These are phyloP conservation scores for Onygena corvina DNA, from an alignment of 2,329 filamentous ascomycete species.

Conservation along the genomic window DNA sequence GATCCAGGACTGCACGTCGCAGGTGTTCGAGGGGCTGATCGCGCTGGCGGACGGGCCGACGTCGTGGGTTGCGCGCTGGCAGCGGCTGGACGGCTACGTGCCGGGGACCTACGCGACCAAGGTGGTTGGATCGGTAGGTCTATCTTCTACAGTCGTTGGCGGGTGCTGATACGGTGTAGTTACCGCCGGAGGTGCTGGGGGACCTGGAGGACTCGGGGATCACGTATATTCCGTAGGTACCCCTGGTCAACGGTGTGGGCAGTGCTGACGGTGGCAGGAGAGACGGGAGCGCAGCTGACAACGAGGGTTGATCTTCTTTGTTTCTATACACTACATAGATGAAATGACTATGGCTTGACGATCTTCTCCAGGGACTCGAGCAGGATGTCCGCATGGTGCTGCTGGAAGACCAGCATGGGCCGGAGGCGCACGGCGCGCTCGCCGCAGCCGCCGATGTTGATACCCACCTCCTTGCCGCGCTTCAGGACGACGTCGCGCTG, in stretches of 20 bases:
- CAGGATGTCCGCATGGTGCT: conserved; percentile 78
- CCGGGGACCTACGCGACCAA: conserved; percentile 88
- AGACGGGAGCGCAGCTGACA: conserved; percentile 37
- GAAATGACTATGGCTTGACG: conserved; percentile 36
- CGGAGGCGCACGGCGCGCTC: conserved; percentile 62
- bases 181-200: conserved; percentile 47
- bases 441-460: conserved; percentile 82
- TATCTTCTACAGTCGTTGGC: not conserved
- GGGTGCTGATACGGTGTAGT: conserved; percentile 21
- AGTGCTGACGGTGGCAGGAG: too few relatives aligned
- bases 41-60: conserved; percentile 66
- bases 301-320: conserved; percentile 25
- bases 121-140: conserved; percentile 63
- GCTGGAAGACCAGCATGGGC: conserved; percentile 87
- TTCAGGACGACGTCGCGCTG: conserved; percentile 65
- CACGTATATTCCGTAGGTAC: conserved; percentile 49
- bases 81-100: conserved; percentile 78
- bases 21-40: conserved; percentile 89
- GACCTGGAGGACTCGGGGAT: conserved; percentile 48
- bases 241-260: too few relatives aligned
- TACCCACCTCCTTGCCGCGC: conserved; percentile 64
- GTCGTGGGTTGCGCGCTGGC: conserved; percentile 96
- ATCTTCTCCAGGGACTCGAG: conserved; percentile 68
- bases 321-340: not conserved
- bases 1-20: conserved; percentile 85